Percentiles rank a stretch among this genome's conserved stretches.
Conservation (phyloP, 2,329 filamentous ascomycete genomes). For the Fusarium agapanthi region DNA sequence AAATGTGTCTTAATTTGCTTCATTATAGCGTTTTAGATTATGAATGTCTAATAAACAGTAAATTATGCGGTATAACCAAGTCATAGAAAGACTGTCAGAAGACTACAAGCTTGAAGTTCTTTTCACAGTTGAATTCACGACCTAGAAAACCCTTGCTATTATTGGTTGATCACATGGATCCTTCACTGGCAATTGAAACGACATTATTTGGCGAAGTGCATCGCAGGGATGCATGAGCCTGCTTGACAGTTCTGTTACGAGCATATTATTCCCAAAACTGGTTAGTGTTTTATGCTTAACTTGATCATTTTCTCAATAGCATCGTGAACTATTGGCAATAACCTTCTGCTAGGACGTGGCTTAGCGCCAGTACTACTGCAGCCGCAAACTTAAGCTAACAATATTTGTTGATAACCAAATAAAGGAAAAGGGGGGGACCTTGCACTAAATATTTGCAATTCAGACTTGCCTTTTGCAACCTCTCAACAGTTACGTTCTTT, state of each 20-base stretch:
- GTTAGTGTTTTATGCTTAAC: background rate
- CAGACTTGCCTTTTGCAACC: background rate
- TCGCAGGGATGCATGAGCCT: background rate
- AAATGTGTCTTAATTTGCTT: fast-evolving
- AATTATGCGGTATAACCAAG: fast-evolving
- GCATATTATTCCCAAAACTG: fast-evolving
- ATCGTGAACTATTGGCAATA: background rate
- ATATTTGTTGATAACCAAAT: background rate
- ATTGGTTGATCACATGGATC: background rate
- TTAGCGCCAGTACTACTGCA: background rate
- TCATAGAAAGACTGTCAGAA: fast-evolving
- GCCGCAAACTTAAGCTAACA: background rate
- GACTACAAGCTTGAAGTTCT: background rate
- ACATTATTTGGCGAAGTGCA: background rate
- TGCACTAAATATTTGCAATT: background rate
- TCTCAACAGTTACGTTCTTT: background rate
- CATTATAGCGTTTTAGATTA: background rate
- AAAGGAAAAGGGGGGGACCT: background rate
- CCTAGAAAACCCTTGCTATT: fast-evolving
- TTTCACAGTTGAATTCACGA: fast-evolving
- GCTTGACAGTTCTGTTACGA: background rate
- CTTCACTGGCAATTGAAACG: background rate
- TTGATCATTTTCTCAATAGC: background rate
- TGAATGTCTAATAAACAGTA: fast-evolving
- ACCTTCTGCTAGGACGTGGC: background rate